Evolutionary conservation across 345 rosid genomes (phyloP).

Genomic region (Salix exigua): DNA sequence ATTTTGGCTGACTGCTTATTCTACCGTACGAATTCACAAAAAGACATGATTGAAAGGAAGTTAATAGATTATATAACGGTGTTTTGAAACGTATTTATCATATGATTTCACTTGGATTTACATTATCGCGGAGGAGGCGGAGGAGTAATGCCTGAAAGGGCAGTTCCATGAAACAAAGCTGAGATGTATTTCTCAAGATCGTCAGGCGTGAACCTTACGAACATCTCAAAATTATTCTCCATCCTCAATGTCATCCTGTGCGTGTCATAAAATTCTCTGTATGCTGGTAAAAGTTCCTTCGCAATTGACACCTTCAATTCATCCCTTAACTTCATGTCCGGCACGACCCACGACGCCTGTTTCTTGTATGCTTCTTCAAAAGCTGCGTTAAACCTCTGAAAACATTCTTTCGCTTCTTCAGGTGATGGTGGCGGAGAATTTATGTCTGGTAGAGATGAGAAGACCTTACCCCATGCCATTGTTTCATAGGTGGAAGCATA

Average conservation of each 20-base stretch:
- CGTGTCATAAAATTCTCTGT: conserved; percentile 14
- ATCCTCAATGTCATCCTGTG: conserved; percentile 20
- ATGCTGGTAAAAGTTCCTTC: conserved; percentile 15
- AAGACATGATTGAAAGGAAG: not conserved
- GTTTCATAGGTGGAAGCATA: conserved; percentile 18
- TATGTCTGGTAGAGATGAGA: conserved; percentile 14
- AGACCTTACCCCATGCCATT: conserved; percentile 21
- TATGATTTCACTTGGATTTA: not conserved
- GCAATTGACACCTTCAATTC: conserved; percentile 23
- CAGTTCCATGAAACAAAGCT: conserved; percentile 58
- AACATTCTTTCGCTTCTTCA: conserved; percentile 14
- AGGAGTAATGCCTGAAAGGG: conserved; percentile 27
- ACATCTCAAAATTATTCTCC: conserved; percentile 36
- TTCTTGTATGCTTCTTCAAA: conserved; percentile 25
- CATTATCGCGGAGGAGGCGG: conserved; percentile 9
- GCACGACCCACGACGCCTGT: conserved; percentile 21
- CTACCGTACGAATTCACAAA: not conserved
- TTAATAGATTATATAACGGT: not conserved
- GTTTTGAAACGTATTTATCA: not conserved
- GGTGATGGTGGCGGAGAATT: not conserved
- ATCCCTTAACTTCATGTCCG: conserved; percentile 14
- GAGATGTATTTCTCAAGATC: conserved; percentile 66
- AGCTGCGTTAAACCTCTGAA: conserved; percentile 19
- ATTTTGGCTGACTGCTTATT: not conserved
- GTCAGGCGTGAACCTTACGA: conserved; percentile 50